Base-by-base conservation (phyloP, 108 stramenopile genomes). In the Epithemia pelagica region DNA sequence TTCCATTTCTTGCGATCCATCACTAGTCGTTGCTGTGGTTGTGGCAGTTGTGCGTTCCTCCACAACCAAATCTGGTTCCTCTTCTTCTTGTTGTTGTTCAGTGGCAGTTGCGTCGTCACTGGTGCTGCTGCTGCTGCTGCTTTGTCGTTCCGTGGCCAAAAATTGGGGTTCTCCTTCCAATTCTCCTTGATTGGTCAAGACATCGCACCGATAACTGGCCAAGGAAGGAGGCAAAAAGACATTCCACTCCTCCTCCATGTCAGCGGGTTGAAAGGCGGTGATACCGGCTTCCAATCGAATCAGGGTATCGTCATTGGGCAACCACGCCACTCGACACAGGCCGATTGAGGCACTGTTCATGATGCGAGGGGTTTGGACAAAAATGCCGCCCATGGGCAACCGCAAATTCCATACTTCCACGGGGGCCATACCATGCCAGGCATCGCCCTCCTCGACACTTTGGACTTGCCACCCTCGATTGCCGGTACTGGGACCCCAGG, bases 251-350 rank as follows among this genome's bases (percentile, higher is more conserved):
- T 87, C 90, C 1, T 84, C 74, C 80, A 89, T 77, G 64, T 65
- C 66, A 63, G 87, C 74, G 2, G 87, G 87, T 66, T 92, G 87
- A 65, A 92, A 81, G 0, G 86, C 90, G 62, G 72, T 51, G 0
- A 88, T 79, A 55, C 85, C 80, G n/a, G 86, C 90, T 81, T 92
- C 90, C 0, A 92, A 70, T 19, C 90, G 73, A 56, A 89, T 67
- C 30, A 92, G 70, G 28, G 80, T 86, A 28, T 84, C 86, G 62
- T 85, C 85, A 28, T 83, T 78, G 25, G 90, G 86, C 65, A 89
- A 67, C 90, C 90, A 92, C 21, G 90, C 90, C 74, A 92, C 52
- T 31, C 87, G 81, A 59, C 85, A 89, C 32, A 92, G 57, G 27
- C 82, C 90, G 28, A 75, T 66, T 31, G 59, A 46, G 37, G 80